phyloP scores from a whole-genome alignment of 768 basidiomycete genomes.

The Kwoniella pini region DNA sequence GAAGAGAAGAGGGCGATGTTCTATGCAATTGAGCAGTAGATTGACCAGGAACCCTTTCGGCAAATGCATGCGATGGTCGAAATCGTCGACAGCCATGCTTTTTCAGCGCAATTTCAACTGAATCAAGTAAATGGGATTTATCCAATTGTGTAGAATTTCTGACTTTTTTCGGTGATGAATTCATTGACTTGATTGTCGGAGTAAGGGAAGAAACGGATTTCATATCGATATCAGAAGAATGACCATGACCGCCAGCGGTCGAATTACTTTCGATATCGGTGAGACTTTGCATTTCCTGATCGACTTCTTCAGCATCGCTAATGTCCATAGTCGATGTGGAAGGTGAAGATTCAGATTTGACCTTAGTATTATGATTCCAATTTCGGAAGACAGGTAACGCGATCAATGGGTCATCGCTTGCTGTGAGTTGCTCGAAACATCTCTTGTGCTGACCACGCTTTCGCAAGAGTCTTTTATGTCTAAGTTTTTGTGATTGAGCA shows the following conservation, averaged over 20 bases:
- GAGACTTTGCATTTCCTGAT: conserved; percentile 15
- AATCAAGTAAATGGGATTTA: neutral
- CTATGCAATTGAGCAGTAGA: conserved; percentile 25
- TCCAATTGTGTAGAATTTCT: too few species aligned
- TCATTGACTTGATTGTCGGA: neutral
- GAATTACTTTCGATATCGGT: neutral
- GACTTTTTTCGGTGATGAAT: neutral
- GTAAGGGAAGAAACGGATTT: conserved; percentile 5
- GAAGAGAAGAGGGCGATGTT: conserved; percentile 18
- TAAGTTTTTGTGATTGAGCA: neutral
- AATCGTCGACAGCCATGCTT: neutral
- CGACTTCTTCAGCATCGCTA: conserved; percentile 7
- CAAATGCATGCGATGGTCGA: neutral
- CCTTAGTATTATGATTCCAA: neutral
- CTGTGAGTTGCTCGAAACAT: conserved; percentile 21
- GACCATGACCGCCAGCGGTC: conserved; percentile 7
- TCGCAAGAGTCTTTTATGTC: neutral
- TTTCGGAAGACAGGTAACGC: conserved; percentile 6
- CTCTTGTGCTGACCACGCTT: conserved; percentile 14
- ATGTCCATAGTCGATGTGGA: conserved; percentile 10
- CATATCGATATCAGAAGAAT: conserved; percentile 18
- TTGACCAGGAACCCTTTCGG: conserved; percentile 11
- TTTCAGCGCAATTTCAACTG: neutral
- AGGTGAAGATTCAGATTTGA: neutral
- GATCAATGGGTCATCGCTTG: conserved; percentile 20